phyloP scores from a whole-genome alignment of 1,284 basidiomycete species.

The Ceratobasidium sp. region DNA sequence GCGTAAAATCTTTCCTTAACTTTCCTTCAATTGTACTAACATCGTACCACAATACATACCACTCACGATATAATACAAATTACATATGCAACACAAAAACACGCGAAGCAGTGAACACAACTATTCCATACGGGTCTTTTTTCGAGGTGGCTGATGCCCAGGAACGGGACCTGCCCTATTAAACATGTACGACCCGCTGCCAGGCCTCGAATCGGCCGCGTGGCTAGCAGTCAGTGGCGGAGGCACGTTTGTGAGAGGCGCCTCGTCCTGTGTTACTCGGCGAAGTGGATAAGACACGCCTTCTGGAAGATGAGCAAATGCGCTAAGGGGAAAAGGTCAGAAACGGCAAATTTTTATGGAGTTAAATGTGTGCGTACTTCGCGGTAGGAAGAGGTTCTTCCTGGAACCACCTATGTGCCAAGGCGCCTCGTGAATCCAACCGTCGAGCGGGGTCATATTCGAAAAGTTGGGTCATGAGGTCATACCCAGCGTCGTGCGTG shows the following conservation, averaged over 20 bases:
- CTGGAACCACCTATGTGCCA: slow-evolving; percentile 84
- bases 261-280: slow-evolving; percentile 46
- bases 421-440: slow-evolving; percentile 82
- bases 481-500: slow-evolving; percentile 72
- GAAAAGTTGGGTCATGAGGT: slow-evolving; percentile 86
- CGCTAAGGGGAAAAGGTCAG: slow-evolving; percentile 22
- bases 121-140: slow-evolving; percentile 42
- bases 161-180: slow-evolving; percentile 40
- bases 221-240: slow-evolving; percentile 36
- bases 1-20: slow-evolving; percentile 3
- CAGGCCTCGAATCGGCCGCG: slow-evolving; percentile 42
- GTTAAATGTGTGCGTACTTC: slow-evolving; percentile 63
- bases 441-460: slow-evolving; percentile 91
- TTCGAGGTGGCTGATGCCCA: slow-evolving; percentile 37
- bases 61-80: slow-evolving; percentile 11
- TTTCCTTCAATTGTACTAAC: not conserved
- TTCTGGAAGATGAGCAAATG: slow-evolving; percentile 43
- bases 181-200: slow-evolving; percentile 31
- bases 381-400: slow-evolving; percentile 78
- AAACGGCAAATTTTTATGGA: no score
- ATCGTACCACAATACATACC: not conserved
- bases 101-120: slow-evolving; percentile 16
- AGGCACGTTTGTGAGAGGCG: slow-evolving; percentile 44
- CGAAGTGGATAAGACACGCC: slow-evolving; percentile 45
- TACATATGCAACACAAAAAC: not conserved